Evolutionary conservation across 208 protist genomes (phyloP).

Genomic region (Phytomonas serpens): DNA sequence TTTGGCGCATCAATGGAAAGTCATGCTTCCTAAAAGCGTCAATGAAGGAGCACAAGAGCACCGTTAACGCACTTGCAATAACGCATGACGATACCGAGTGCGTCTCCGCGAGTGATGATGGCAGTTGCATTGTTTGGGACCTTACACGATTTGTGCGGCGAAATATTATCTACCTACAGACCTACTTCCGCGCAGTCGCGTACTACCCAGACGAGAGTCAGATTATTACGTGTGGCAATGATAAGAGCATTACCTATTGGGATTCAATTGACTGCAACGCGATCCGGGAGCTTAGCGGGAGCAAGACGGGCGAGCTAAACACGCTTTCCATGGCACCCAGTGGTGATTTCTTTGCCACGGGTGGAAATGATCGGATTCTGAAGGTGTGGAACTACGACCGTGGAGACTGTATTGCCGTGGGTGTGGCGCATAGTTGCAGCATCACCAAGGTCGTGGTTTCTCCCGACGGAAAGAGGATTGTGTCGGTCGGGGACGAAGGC

Average conservation of each 20-base stretch:
- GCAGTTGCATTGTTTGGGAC: constrained; percentile 95
- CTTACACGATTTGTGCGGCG: constrained; percentile 84
- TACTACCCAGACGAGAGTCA: constrained; percentile 93
- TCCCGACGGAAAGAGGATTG: constrained; percentile 85
- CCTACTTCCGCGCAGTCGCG: constrained; percentile 89
- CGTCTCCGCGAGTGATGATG: constrained; percentile 91
- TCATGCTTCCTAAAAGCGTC: constrained; percentile 85
- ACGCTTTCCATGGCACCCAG: constrained; percentile 80
- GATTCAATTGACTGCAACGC: constrained; percentile 91
- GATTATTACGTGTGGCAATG: constrained; percentile 91
- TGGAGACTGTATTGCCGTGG: constrained; percentile 79
- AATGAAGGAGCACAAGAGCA: constrained; percentile 96
- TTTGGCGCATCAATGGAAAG: constrained; percentile 70
- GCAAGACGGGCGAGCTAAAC: constrained; percentile 88
- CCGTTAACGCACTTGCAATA: constrained; percentile 83
- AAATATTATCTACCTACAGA: constrained; percentile 94
- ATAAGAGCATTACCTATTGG: constrained; percentile 94
- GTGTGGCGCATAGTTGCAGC: constrained; percentile 90
- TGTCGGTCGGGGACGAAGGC: constrained; percentile 91
- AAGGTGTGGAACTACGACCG: constrained; percentile 95
- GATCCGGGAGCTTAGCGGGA: constrained; percentile 91
- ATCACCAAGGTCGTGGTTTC: constrained; percentile 88
- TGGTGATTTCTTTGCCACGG: constrained; percentile 87
- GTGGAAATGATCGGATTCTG: constrained; percentile 88
- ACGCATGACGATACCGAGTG: constrained; percentile 89